A percentile compares a stretch with the other conserved stretches of the same genome.
These are phyloP conservation scores for Penicillium brasilianum DNA, from an alignment of 2,329 filamentous ascomycete species.

Conservation along the genomic window DNA sequence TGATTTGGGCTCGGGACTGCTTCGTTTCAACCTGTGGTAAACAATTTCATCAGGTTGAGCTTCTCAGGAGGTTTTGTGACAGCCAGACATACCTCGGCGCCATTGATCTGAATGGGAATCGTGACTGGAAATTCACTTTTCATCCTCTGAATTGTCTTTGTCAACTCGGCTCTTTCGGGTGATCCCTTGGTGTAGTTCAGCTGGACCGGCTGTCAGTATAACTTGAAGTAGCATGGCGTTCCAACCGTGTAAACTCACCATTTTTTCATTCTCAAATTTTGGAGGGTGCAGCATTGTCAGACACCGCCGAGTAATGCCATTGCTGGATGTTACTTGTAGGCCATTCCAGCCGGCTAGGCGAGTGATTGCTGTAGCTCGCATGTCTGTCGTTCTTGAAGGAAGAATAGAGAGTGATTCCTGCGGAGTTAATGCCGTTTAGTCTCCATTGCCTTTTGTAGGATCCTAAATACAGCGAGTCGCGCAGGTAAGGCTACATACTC, in stretches of 20 bases:
- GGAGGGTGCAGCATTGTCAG: constrained; percentile 30
- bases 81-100: constrained; percentile 19
- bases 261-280: constrained; percentile 35
- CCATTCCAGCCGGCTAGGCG: constrained; percentile 14
- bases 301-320: constrained; percentile 14
- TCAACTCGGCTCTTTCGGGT: constrained; percentile 22
- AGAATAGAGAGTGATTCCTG: background rate
- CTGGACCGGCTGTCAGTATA: constrained; percentile 5
- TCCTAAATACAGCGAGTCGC: constrained; percentile 3
- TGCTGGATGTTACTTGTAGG: constrained; percentile 6
- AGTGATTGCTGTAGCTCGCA: constrained; percentile 18
- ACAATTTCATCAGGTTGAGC: background rate
- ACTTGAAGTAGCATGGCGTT: background rate
- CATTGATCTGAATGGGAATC: constrained; percentile 26
- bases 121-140: constrained; percentile 26
- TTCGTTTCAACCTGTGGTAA: constrained; percentile 23
- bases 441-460: background rate
- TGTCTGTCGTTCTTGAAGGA: background rate
- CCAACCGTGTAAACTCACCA: constrained; percentile 16
- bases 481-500: background rate
- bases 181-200: constrained; percentile 28
- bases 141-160: constrained; percentile 23
- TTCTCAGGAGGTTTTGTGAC: background rate
- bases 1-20: constrained; percentile 24
- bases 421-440: background rate